Base-by-base conservation (phyloP, 2,329 filamentous ascomycete genomes). In the Nannizziopsis barbatae region DNA sequence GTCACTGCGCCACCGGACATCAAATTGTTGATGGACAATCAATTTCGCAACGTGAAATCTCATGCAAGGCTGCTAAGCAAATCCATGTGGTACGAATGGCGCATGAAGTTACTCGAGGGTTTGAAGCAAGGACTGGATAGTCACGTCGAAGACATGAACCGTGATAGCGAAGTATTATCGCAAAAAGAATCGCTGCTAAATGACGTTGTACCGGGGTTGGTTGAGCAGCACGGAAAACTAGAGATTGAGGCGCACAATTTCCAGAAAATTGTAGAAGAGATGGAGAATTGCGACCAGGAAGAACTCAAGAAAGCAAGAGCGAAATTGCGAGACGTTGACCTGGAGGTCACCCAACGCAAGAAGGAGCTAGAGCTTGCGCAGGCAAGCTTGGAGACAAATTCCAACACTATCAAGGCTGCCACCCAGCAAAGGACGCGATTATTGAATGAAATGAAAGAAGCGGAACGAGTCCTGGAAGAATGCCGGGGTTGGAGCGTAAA, bases 61-160 rank as follows among this genome's bases (percentile, higher is more conserved):
- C 85, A 94, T 63, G 87, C 90, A 12, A 79, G 92, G 20, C 75
- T 95, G 11, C 73, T 89, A 45, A 95, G 90, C 69, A 95, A 95
- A 63, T 87, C 86, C 50, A 89, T 92, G 72, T 98, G 92, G 92
- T 98, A 98, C 63, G 84, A 90, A 60, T 98, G 92, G 92, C 83
- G 92, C 36, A 90, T 86, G 75, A 90, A 92, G 59, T 75, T 96
- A 18, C 81, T 85, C 27, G 75, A 88, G 49, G 84, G 86, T 14
- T 75, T 98, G 33, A 88, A 84, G 61, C 81, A 87, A 57, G 89
- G 86, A 2, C 76, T 96, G 2, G 65, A 84, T 47, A 80, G 77
- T 52, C 92, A 89, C 50, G 73, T 79, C 1, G 77, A 84, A 49
- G 86, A 83, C 15, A 86, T 98, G 79, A 76, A 79, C 41, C 70